A percentile compares a stretch with the other conserved stretches of the same genome.
Conservation (phyloP, 2,329 filamentous ascomycete species). For the Scortechinia acanthostroma region DNA sequence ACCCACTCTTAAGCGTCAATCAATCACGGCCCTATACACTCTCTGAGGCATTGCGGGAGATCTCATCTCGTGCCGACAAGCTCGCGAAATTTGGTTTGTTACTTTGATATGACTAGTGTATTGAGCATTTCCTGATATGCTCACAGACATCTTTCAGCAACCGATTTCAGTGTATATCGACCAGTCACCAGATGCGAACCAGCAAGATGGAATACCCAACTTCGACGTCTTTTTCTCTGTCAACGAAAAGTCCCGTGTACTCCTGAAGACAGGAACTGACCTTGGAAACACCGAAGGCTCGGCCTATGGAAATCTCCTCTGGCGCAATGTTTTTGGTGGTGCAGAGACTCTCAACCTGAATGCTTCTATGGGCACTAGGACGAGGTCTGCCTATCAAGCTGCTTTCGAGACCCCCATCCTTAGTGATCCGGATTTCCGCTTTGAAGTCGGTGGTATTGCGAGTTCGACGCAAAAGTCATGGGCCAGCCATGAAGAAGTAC, state of each 20-base stretch:
- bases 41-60: conserved; percentile 67
- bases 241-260: conserved; percentile 73
- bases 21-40: conserved; percentile 68
- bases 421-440: conserved; percentile 74
- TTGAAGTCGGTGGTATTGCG: conserved; percentile 73
- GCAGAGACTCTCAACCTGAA: conserved; percentile 84
- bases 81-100: conserved; percentile 73
- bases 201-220: conserved; percentile 46
- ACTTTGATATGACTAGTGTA: conserved; percentile 5
- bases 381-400: conserved; percentile 83
- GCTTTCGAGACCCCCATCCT: conserved; percentile 76
- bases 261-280: conserved; percentile 90
- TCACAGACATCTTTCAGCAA: conserved; percentile 75
- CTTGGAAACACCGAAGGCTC: conserved; percentile 90
- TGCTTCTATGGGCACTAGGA: conserved; percentile 81
- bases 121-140: conserved; percentile 11
- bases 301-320: conserved; percentile 78
- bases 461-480: conserved; percentile 84
- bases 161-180: conserved; percentile 78
- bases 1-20: conserved; percentile 67
- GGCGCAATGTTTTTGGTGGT: conserved; percentile 89
- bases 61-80: conserved; percentile 66
- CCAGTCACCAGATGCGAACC: conserved; percentile 61
- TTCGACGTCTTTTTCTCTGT: conserved; percentile 75
- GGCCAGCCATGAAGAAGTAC: conserved; percentile 86